Evolutionary conservation across 345 rosid genomes (phyloP).

Genomic region (Aquilaria sinensis): DNA sequence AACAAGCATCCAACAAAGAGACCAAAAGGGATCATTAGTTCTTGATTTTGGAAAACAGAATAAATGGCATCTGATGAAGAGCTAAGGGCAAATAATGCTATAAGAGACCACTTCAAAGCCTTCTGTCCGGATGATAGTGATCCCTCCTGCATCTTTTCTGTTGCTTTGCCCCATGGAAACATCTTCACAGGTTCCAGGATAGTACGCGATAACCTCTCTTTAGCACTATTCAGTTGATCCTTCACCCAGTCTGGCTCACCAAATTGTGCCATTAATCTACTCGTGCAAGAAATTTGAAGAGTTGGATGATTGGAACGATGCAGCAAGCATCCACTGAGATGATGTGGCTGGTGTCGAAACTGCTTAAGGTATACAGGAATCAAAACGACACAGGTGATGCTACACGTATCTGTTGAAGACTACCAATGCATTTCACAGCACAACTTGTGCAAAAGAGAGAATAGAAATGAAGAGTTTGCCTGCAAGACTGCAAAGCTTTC

Average conservation of each 20-base stretch:
- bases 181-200: slow-evolving; percentile 24
- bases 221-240: slow-evolving; percentile 13
- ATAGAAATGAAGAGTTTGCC: background rate
- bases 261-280: slow-evolving; percentile 19
- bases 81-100: slow-evolving; percentile 17
- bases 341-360: slow-evolving; percentile 12
- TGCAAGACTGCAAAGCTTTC: background rate
- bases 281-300: slow-evolving; percentile 16
- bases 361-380: slow-evolving; percentile 21
- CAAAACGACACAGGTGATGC: background rate
- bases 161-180: slow-evolving; percentile 42
- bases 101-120: slow-evolving; percentile 35
- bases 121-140: slow-evolving; percentile 20
- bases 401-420: too few species aligned
- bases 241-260: slow-evolving; percentile 27
- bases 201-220: slow-evolving; percentile 29
- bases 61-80: slow-evolving; percentile 31
- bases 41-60: slow-evolving; percentile 33
- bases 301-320: background rate
- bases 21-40: slow-evolving; percentile 40
- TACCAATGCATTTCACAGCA: too few species aligned
- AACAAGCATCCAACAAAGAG: slow-evolving; percentile 37
- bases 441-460: too few species aligned
- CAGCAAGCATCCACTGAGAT: slow-evolving; percentile 10
- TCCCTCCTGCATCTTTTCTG: slow-evolving; percentile 18